Percentiles rank a stretch among this genome's conserved stretches.
These are phyloP conservation scores for Tagetes patula DNA, from an alignment of 129 eudicot species.

Conservation along the genomic window DNA sequence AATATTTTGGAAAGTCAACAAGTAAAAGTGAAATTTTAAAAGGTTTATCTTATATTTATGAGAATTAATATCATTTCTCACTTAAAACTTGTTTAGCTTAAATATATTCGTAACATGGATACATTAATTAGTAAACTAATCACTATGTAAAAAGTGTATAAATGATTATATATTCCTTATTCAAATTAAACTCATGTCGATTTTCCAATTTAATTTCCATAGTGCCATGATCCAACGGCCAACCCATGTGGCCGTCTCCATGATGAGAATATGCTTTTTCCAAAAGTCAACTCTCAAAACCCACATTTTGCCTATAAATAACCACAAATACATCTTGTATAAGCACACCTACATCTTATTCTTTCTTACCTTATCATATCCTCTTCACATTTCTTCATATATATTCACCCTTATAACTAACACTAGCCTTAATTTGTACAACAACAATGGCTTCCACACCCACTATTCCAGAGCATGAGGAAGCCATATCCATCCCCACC, in stretches of 20 bases:
- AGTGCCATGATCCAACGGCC: not conserved
- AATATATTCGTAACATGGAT: too few species aligned
- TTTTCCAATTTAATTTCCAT: not conserved
- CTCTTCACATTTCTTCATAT: not conserved
- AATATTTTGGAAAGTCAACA: too few species aligned
- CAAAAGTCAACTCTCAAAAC: slow-evolving; percentile 30
- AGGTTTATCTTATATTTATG: too few species aligned
- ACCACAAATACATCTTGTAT: slow-evolving; percentile 1
- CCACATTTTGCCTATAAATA: slow-evolving; percentile 19
- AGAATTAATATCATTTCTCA: too few species aligned
- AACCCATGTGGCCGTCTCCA: not conserved
- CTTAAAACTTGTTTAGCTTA: too few species aligned
- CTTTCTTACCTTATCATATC: slow-evolving; percentile 11
- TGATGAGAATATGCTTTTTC: not conserved
- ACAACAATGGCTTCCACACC: slow-evolving; percentile 23
- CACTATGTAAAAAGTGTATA: too few species aligned
- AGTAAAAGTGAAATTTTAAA: too few species aligned
- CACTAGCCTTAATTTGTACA: too few species aligned
- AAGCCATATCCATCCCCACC: slow-evolving; percentile 6
- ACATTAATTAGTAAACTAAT: too few species aligned
- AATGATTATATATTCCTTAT: too few species aligned
- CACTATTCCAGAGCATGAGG: slow-evolving; percentile 15
- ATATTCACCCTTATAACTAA: too few species aligned
- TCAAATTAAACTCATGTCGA: not conserved
- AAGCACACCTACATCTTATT: slow-evolving; percentile 39